Evolutionary conservation across 805 yeast genomes (phyloP).

Genomic region (Tanozyma kutaoensis): DNA sequence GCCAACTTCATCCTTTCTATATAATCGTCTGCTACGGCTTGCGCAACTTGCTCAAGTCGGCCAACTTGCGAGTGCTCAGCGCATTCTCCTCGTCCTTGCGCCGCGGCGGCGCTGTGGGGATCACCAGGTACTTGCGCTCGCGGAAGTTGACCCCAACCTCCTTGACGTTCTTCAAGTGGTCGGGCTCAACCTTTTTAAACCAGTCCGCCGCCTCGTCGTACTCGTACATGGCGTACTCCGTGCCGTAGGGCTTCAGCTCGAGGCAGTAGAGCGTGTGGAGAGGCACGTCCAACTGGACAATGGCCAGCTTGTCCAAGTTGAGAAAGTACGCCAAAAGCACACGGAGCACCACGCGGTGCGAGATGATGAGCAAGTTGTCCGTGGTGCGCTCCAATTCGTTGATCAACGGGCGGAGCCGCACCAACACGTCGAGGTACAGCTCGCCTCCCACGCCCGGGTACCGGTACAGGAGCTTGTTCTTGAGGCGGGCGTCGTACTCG

Average conservation of each 20-base stretch:
- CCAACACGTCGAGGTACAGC: slow-evolving; percentile 85
- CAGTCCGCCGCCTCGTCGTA: slow-evolving; percentile 68
- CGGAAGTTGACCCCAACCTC: slow-evolving; percentile 60
- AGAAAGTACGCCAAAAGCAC: slow-evolving; percentile 80
- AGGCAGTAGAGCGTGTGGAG: slow-evolving; percentile 80
- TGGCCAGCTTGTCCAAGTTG: slow-evolving; percentile 65
- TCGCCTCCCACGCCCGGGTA: slow-evolving; percentile 98
- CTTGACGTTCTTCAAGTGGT: slow-evolving; percentile 44
- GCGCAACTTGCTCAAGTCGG: slow-evolving; percentile 16
- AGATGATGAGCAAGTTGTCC: slow-evolving; percentile 69
- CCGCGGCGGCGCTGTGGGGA: slow-evolving; percentile 59
- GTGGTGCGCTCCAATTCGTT: slow-evolving; percentile 88
- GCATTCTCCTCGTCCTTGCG: slow-evolving; percentile 2
- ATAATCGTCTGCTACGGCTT: too few species aligned
- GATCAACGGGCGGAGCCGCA: slow-evolving; percentile 77
- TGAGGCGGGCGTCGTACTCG: slow-evolving; percentile 66
- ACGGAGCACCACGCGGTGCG: slow-evolving; percentile 87
- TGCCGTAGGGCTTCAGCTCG: slow-evolving; percentile 92
- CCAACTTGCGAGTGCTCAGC: slow-evolving; percentile 11
- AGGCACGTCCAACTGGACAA: slow-evolving; percentile 88
- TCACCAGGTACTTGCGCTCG: slow-evolving; percentile 59
- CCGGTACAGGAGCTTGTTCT: slow-evolving; percentile 71
- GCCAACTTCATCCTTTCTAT: too few species aligned
- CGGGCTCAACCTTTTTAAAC: slow-evolving; percentile 55
- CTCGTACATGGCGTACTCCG: slow-evolving; percentile 83